Percentiles rank a stretch among this genome's conserved stretches.
These are phyloP conservation scores for Diaporthe nobilis DNA, from an alignment of 2,329 filamentous ascomycete species.

Conservation along the genomic window DNA sequence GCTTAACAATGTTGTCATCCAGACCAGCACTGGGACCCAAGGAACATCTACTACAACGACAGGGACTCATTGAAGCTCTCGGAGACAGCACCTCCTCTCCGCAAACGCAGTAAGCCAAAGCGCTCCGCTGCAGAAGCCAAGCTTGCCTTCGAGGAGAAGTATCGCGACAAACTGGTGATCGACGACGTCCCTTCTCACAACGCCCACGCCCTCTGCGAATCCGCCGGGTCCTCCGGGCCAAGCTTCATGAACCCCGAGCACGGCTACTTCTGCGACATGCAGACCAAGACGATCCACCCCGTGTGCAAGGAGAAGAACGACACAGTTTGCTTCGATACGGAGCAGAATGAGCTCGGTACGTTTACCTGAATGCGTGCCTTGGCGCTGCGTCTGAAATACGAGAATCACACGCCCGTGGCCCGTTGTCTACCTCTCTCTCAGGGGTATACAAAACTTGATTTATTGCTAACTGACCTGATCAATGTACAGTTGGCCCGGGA, in stretches of 20 bases:
- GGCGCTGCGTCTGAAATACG: background rate
- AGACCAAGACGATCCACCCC: background rate
- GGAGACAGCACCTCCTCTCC: background rate
- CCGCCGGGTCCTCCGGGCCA: background rate
- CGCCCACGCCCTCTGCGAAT: background rate
- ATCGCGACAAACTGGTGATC: background rate
- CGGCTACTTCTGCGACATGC: conserved; percentile 17
- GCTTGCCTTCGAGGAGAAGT: background rate
- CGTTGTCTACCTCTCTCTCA: no score
- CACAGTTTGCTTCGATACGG: background rate
- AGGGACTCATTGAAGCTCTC: background rate
- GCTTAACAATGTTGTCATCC: background rate
- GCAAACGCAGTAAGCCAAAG: background rate
- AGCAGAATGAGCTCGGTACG: conserved; percentile 1
- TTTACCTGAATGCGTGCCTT: background rate
- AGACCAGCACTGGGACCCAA: background rate
- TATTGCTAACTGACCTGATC: background rate
- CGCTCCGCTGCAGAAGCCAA: background rate
- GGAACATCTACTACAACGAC: background rate
- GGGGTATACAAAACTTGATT: background rate
- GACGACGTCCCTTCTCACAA: conserved; percentile 1
- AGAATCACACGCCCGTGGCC: background rate
- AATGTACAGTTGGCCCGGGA: background rate
- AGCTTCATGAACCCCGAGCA: background rate
- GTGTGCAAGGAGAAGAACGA: background rate